These are phyloP conservation scores for Fusarium guadeloupense DNA, from an alignment of 2,329 filamentous ascomycete genomes.

Conservation along the genomic window DNA sequence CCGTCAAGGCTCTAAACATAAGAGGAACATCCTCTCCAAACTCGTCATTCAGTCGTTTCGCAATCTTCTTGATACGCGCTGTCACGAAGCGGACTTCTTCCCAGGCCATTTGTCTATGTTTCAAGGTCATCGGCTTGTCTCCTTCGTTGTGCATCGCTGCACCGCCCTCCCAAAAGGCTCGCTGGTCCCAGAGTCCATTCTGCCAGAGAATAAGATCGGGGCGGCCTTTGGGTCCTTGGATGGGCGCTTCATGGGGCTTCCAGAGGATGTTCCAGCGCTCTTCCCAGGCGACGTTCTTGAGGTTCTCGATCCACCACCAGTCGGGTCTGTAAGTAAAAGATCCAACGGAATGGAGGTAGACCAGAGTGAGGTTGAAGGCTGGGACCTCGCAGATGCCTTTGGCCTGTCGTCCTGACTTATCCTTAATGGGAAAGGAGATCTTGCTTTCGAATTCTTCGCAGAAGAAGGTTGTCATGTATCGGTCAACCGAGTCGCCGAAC, in stretches of 20 bases:
- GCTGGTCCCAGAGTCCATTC: constrained; percentile 31
- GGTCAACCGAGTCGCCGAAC: constrained; percentile 31
- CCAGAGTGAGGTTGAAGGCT: constrained; percentile 15
- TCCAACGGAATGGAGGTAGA: constrained; percentile 27
- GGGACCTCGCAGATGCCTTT: constrained; percentile 19
- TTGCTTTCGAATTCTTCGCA: constrained; percentile 23
- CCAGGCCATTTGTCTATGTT: constrained; percentile 26
- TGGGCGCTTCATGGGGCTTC: constrained; percentile 20
- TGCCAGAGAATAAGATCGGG: constrained; percentile 33
- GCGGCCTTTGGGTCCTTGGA: constrained; percentile 20
- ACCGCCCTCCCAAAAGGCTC: constrained; percentile 21
- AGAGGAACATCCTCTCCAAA: constrained; percentile 13
- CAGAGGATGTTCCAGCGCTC: constrained; percentile 27
- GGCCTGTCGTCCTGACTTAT: constrained; percentile 3
- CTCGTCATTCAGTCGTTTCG: constrained; percentile 9
- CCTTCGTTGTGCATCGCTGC: constrained; percentile 9
- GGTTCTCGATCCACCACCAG: constrained; percentile 36
- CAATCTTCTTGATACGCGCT: constrained; percentile 29
- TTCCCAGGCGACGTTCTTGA: constrained; percentile 27
- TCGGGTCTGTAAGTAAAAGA: constrained; percentile 30
- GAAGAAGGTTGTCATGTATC: constrained; percentile 31
- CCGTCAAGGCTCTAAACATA: constrained; percentile 30
- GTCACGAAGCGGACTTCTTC: constrained; percentile 30
- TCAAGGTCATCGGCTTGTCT: neutral
- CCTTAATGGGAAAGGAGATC: constrained; percentile 16